Conservation (phyloP, 768 basidiomycete species). For the Tricholoma sp. region DNA sequence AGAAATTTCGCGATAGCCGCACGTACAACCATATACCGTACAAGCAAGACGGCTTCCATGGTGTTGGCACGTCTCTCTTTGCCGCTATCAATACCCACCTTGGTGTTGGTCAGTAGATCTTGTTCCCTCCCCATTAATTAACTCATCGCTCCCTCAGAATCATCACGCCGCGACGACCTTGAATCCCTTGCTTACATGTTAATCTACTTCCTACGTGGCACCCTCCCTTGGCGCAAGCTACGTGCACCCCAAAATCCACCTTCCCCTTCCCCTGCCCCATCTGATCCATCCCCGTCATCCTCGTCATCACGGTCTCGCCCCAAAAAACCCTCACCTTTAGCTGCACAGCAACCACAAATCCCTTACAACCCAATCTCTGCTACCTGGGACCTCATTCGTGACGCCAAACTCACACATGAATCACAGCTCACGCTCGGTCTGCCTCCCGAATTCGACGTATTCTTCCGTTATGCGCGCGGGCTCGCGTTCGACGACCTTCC, state of each 20-base stretch:
- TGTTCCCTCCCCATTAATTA: neutral
- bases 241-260: conserved; percentile 41
- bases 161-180: conserved; percentile 73
- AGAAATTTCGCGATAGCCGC: conserved; percentile 64
- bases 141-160: conserved; percentile 38
- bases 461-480: conserved; percentile 75
- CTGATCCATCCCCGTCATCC: conserved; percentile 8
- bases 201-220: conserved; percentile 74
- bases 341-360: conserved; percentile 6
- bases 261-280: conserved; percentile 23
- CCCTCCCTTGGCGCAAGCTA: conserved; percentile 73
- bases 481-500: conserved; percentile 87
- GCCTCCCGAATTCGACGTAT: conserved; percentile 75
- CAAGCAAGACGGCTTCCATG: conserved; percentile 68
- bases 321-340: conserved; percentile 1
- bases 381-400: conserved; percentile 76
- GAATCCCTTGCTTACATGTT: conserved; percentile 81
- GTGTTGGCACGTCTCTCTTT: conserved; percentile 74
- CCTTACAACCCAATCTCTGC: conserved; percentile 52
- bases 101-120: conserved; percentile 54
- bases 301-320: conserved; percentile 7
- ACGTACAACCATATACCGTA: conserved; percentile 68
- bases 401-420: conserved; percentile 63
- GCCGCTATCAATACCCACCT: conserved; percentile 71
- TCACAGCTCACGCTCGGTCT: conserved; percentile 69